These are phyloP conservation scores for Umbelopsis vinacea DNA, from an alignment of 192 early-diverging fungal species.

Conservation along the genomic window DNA sequence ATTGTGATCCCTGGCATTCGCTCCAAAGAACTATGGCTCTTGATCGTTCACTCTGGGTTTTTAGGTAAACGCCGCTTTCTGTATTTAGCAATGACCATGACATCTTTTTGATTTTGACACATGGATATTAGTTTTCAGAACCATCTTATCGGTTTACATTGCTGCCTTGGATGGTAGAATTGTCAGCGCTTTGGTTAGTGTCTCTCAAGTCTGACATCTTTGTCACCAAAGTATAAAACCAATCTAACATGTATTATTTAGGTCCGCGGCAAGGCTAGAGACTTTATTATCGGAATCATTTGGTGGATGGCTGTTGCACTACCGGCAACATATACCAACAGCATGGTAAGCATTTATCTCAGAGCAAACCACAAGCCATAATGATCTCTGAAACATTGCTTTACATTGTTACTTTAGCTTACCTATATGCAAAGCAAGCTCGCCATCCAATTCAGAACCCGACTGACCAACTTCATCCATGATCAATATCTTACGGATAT, in stretches of 20 bases:
- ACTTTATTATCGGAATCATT: constrained; percentile 83
- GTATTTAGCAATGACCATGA: neutral
- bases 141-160: constrained; percentile 89
- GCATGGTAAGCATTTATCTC: constrained; percentile 63
- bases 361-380: neutral
- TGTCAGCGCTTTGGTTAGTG: constrained; percentile 69
- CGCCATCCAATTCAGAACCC: constrained; percentile 79
- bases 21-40: constrained; percentile 85
- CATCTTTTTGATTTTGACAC: neutral
- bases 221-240: neutral
- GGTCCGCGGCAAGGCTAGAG: constrained; percentile 72
- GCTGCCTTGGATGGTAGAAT: constrained; percentile 87
- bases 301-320: constrained; percentile 95
- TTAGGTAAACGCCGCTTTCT: constrained; percentile 48
- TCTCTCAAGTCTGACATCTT: neutral
- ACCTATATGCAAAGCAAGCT: constrained; percentile 78
- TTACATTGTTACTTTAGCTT: constrained; percentile 45
- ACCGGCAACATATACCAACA: constrained; percentile 96
- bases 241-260: constrained; percentile 5
- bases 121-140: constrained; percentile 68
- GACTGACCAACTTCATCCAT: constrained; percentile 89
- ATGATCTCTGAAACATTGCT: neutral
- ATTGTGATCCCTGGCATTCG: constrained; percentile 87
- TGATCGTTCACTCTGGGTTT: constrained; percentile 84
- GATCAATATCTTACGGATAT: constrained; percentile 84